A percentile compares a stretch with the other conserved stretches of the same genome.
phyloP scores from a whole-genome alignment of 106 monocot genomes.

The Apostasia ramifera region DNA sequence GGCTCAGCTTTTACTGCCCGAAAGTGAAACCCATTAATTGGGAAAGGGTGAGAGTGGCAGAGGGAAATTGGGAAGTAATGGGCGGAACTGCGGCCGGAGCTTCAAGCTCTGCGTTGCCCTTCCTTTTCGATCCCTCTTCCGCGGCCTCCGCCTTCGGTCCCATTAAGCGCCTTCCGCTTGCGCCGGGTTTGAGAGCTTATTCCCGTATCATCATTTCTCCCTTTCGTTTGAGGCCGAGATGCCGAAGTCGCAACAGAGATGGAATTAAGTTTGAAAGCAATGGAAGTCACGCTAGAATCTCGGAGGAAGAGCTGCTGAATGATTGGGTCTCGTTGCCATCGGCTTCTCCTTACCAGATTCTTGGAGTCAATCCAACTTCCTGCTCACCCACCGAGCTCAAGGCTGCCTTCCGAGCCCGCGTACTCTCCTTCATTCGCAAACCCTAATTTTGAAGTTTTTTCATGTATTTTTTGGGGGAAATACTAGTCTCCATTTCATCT shows the following conservation, averaged over 20 bases:
- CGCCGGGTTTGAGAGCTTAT: not conserved
- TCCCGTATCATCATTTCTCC: not conserved
- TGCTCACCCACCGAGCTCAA: conserved; percentile 62
- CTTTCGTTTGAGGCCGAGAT: not conserved
- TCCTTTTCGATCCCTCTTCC: not conserved
- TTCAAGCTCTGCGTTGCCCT: not conserved
- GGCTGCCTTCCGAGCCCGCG: conserved; percentile 71
- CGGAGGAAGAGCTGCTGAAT: not conserved
- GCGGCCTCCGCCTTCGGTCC: not conserved
- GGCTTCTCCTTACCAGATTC: conserved; percentile 62
- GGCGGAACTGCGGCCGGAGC: not conserved
- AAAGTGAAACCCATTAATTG: too few species aligned
- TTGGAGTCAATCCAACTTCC: conserved; percentile 53
- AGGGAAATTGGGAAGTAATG: not conserved
- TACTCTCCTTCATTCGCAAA: conserved; percentile 8
- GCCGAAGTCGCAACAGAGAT: not conserved
- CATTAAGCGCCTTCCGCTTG: not conserved
- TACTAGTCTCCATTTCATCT: too few species aligned
- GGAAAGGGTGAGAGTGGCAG: not conserved
- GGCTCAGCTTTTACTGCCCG: too few species aligned
- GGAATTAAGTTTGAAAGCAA: not conserved
- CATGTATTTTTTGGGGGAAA: too few species aligned
- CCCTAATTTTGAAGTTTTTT: not conserved
- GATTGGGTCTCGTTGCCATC: conserved; percentile 29
- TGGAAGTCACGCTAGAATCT: not conserved